phyloP scores from a whole-genome alignment of 2,329 filamentous ascomycete genomes.

The Gnomoniopsis smithogilvyi region DNA sequence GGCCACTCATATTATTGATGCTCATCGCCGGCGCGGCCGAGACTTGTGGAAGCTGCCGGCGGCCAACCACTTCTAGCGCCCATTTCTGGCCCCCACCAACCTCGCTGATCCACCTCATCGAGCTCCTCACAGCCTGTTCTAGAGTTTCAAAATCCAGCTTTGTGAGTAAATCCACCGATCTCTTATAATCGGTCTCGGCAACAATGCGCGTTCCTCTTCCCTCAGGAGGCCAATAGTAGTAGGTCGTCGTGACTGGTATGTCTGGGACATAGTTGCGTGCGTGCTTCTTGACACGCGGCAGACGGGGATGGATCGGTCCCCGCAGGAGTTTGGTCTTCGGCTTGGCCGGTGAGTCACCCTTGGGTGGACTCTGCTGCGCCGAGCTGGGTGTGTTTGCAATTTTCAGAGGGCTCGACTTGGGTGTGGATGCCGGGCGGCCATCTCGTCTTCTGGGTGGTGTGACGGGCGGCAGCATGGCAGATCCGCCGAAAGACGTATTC shows the following conservation, averaged over 20 bases:
- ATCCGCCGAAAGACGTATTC: conserved; percentile 25
- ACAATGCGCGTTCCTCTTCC: conserved; percentile 64
- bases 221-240: conserved; percentile 63
- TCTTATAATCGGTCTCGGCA: conserved; percentile 61
- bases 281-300: conserved; percentile 62
- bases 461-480: conserved; percentile 18
- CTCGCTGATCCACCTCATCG: conserved; percentile 67
- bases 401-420: conserved; percentile 25
- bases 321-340: conserved; percentile 47
- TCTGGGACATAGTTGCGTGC: conserved; percentile 48
- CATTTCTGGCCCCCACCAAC: conserved; percentile 53
- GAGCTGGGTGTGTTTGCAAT: conserved; percentile 26
- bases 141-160: conserved; percentile 70
- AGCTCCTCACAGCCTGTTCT: conserved; percentile 61
- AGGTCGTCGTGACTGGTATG: conserved; percentile 50
- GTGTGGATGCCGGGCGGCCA: conserved; percentile 18
- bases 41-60: neutral
- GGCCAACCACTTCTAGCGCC: conserved; percentile 49
- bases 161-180: conserved; percentile 66
- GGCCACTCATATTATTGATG: conserved; percentile 46
- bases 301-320: conserved; percentile 61
- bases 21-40: conserved; percentile 3
- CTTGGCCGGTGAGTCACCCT: conserved; percentile 26
- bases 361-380: conserved; percentile 27
- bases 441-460: conserved; percentile 31